A percentile compares a stretch with the other conserved stretches of the same genome.
Evolutionary conservation across 148 eudicot genomes (phyloP).

Genomic region (Fagopyrum homotropicum): DNA sequence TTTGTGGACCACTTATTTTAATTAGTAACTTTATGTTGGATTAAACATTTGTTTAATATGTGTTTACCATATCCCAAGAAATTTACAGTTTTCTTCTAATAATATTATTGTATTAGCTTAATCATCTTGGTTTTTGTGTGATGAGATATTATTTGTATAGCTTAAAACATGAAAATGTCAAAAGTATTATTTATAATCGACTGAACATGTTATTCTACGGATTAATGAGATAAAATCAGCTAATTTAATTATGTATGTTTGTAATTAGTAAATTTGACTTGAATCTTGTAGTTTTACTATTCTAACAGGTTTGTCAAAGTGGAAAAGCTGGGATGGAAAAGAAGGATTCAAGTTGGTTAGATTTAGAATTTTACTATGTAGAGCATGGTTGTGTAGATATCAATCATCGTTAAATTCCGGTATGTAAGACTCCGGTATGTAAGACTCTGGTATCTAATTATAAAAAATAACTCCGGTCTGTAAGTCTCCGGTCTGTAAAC

Average conservation of each 20-base stretch:
- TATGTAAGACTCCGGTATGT: too few species aligned
- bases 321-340: too few species aligned
- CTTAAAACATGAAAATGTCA: neutral
- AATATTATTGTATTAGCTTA: neutral
- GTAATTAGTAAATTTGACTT: neutral
- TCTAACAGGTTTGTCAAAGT: too few species aligned
- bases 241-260: neutral
- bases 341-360: too few species aligned
- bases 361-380: too few species aligned
- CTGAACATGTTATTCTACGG: neutral
- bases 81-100: neutral
- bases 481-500: too few species aligned
- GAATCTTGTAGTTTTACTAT: neutral
- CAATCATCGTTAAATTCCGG: too few species aligned
- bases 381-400: too few species aligned
- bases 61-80: neutral
- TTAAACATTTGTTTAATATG: conserved; percentile 2
- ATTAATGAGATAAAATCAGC: neutral
- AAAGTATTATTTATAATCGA: neutral
- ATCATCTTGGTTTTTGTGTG: neutral
- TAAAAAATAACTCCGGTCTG: too few species aligned
- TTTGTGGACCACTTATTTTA: neutral
- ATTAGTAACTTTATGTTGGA: neutral
- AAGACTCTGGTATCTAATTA: too few species aligned
- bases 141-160: neutral